Conservation (phyloP, 1,284 basidiomycete species). For the Flammula alnicola region DNA sequence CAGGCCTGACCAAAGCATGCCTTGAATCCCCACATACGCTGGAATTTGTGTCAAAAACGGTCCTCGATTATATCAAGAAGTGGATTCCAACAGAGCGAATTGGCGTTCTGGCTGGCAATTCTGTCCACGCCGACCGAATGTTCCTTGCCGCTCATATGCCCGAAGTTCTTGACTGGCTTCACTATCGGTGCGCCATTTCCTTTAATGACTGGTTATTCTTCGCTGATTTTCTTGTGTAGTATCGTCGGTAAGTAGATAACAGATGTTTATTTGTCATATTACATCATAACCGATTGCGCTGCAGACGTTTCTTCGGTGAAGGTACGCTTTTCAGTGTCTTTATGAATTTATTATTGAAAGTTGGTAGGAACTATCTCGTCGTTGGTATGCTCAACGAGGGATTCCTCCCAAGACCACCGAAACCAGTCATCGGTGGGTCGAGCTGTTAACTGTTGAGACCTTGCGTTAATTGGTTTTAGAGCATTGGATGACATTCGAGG, state of each 20-base stretch:
- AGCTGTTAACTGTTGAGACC: not conserved
- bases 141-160: conserved; percentile 83
- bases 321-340: conserved; percentile 43
- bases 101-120: conserved; percentile 80
- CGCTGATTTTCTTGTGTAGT: conserved; percentile 35
- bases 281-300: not conserved
- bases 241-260: conserved; percentile 57
- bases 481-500: conserved; percentile 78
- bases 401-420: conserved; percentile 37
- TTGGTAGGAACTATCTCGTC: conserved; percentile 67
- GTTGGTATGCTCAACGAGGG: conserved; percentile 65
- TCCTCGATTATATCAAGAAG: conserved; percentile 72
- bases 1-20: conserved; percentile 74
- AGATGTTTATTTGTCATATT: not conserved
- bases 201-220: conserved; percentile 15
- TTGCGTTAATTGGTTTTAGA: conserved; percentile 39
- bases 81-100: conserved; percentile 68
- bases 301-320: conserved; percentile 83
- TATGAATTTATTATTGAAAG: not conserved
- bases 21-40: conserved; percentile 61
- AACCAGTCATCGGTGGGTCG: conserved; percentile 53
- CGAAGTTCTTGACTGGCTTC: conserved; percentile 71
- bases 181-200: conserved; percentile 63
- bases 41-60: conserved; percentile 57
- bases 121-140: conserved; percentile 76